A percentile compares a stretch with the other conserved stretches of the same genome.
Conservation (phyloP, 108 stramenopile genomes). For the Skeletonema grethae region DNA sequence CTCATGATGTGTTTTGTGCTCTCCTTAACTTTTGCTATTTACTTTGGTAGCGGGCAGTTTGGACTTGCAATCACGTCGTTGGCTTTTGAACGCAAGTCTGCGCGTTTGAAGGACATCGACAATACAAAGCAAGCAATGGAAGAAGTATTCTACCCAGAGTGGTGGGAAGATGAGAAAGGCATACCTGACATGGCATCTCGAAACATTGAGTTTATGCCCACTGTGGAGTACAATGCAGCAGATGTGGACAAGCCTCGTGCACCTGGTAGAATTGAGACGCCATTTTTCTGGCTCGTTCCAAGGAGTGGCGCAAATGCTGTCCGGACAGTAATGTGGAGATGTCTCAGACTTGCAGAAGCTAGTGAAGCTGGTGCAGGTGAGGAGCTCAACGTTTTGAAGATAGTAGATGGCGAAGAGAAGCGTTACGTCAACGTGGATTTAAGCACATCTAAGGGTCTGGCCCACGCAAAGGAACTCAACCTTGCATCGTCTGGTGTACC, state of each 20-base stretch:
- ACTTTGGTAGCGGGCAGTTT: constrained; percentile 26
- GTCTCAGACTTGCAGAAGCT: constrained; percentile 30
- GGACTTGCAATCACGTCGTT: constrained; percentile 18
- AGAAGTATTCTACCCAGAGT: constrained; percentile 36
- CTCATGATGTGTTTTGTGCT: constrained; percentile 30
- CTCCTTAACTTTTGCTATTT: constrained; percentile 25
- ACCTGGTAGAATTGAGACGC: constrained; percentile 32
- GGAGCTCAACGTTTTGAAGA: constrained; percentile 26
- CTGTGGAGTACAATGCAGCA: constrained; percentile 27
- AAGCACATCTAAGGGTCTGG: constrained; percentile 28
- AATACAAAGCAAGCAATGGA: neutral
- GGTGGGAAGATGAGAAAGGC: constrained; percentile 31
- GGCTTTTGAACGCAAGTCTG: constrained; percentile 31
- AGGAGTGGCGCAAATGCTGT: constrained; percentile 39
- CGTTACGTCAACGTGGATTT: constrained; percentile 46
- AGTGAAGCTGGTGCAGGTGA: constrained; percentile 30
- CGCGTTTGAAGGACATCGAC: neutral
- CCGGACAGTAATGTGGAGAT: constrained; percentile 22
- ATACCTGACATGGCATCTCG: constrained; percentile 28
- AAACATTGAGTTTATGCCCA: constrained; percentile 21
- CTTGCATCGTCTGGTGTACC: constrained; percentile 37
- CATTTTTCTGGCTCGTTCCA: constrained; percentile 41
- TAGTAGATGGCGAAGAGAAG: constrained; percentile 26
- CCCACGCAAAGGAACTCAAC: constrained; percentile 31
- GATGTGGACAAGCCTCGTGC: constrained; percentile 30